Conservation (phyloP, 2,329 filamentous ascomycete genomes). For the Cryphonectria radicalis region DNA sequence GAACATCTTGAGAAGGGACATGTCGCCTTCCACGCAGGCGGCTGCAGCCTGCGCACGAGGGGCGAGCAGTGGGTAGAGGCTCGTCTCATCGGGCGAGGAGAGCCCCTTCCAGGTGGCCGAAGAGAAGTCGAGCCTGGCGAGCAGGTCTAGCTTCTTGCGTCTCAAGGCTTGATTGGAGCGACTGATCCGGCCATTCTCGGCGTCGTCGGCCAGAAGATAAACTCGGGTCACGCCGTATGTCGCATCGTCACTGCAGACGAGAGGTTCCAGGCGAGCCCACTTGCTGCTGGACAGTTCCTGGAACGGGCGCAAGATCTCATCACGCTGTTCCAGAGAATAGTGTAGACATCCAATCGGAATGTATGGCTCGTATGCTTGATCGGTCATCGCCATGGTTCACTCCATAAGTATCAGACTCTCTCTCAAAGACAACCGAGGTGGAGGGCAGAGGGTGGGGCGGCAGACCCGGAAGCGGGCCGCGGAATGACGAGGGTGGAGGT, state of each 20-base stretch:
- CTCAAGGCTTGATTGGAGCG: conserved; percentile 50
- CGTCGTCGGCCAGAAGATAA: conserved; percentile 69
- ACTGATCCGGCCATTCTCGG: conserved; percentile 56
- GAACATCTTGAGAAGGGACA: conserved; percentile 71
- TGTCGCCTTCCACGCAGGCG: conserved; percentile 40
- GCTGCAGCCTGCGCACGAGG: conserved; percentile 43
- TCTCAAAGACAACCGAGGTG: neutral
- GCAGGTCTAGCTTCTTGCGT: conserved; percentile 51
- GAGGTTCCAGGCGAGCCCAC: conserved; percentile 53
- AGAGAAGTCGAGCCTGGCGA: conserved; percentile 61
- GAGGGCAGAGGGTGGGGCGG: neutral
- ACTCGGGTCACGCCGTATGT: conserved; percentile 51
- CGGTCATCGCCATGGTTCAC: neutral
- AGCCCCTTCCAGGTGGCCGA: conserved; percentile 57
- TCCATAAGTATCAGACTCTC: neutral
- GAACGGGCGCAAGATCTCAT: conserved; percentile 19
- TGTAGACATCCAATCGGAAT: conserved; percentile 48
- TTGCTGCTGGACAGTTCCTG: conserved; percentile 39
- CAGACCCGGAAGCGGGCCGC: neutral
- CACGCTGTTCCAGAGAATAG: conserved; percentile 33
- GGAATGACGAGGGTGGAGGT: neutral
- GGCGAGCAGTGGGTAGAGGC: conserved; percentile 27
- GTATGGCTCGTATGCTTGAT: conserved; percentile 32
- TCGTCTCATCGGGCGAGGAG: conserved; percentile 20
- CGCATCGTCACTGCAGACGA: conserved; percentile 31